These are phyloP conservation scores for Ramaria sp. DNA, from an alignment of 768 basidiomycete genomes.

Conservation along the genomic window DNA sequence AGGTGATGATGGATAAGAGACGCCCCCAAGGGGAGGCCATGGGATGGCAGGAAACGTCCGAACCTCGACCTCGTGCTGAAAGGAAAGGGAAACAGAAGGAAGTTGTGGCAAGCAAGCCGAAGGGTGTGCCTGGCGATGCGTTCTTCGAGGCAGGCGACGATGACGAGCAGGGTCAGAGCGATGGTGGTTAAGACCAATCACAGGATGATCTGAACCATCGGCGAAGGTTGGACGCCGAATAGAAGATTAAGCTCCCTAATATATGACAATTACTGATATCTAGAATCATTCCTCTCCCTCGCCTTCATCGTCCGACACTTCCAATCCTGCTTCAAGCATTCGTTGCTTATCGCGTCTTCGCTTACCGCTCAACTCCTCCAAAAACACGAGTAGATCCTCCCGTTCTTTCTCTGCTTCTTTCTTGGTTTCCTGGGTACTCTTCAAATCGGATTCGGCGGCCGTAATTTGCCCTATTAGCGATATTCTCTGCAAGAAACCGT, in stretches of 20 bases:
- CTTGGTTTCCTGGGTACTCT: slow-evolving; percentile 48
- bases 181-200: not conserved
- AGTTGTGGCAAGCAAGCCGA: not conserved
- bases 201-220: not conserved
- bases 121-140: not conserved
- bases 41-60: not conserved
- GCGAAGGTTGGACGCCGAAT: not conserved
- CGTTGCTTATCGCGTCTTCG: slow-evolving; percentile 72
- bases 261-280: not conserved
- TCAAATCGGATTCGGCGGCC: slow-evolving; percentile 36
- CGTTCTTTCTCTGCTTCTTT: slow-evolving; percentile 92
- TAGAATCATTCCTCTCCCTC: slow-evolving; percentile 37
- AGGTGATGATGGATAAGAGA: slow-evolving; percentile 26
- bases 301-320: slow-evolving; percentile 91
- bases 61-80: not conserved
- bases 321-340: slow-evolving; percentile 64
- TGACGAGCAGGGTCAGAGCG: not conserved
- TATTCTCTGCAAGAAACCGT: slow-evolving; percentile 25
- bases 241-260: too few species aligned
- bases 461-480: slow-evolving; percentile 37
- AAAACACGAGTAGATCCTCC: slow-evolving; percentile 84
- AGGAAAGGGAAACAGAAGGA: not conserved
- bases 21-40: not conserved
- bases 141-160: slow-evolving; percentile 5
- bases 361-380: slow-evolving; percentile 88